Evolutionary conservation across 176 grass and related monocot species (phyloP).

Genomic region (Oryza meridionalis): DNA sequence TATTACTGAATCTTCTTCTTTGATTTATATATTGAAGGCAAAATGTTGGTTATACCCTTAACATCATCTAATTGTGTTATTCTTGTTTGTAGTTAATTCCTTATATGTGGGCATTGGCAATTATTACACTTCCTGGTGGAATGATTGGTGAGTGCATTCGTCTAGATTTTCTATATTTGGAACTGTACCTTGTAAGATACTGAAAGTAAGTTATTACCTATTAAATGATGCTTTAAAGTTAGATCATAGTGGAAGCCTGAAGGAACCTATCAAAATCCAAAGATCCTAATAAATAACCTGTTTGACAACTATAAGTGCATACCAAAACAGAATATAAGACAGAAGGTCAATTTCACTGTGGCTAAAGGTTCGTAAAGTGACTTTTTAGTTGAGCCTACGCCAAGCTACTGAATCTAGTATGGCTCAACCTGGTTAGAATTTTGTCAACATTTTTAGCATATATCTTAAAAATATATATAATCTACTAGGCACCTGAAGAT

Average conservation of each 20-base stretch:
- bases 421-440: neutral
- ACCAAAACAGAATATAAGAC: slow-evolving; percentile 22
- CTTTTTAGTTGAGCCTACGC: neutral
- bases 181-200: neutral
- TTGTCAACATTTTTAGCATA: slow-evolving; percentile 17
- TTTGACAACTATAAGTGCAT: neutral
- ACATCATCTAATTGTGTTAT: slow-evolving; percentile 22
- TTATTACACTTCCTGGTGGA: slow-evolving; percentile 65
- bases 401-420: slow-evolving; percentile 6
- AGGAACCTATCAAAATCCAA: slow-evolving; percentile 16
- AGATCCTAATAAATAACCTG: slow-evolving; percentile 22
- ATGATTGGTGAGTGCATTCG: slow-evolving; percentile 51
- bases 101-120: slow-evolving; percentile 67
- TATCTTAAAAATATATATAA: neutral
- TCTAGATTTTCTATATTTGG: slow-evolving; percentile 19
- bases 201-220: neutral
- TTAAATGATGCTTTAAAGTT: neutral
- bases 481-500: slow-evolving; percentile 22
- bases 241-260: slow-evolving; percentile 3
- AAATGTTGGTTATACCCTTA: slow-evolving; percentile 24
- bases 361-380: slow-evolving; percentile 9
- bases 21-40: neutral
- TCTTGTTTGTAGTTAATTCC: slow-evolving; percentile 55
- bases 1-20: slow-evolving; percentile 26
- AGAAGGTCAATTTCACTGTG: neutral